Base-by-base conservation (phyloP, 192 early-diverging fungal genomes). In the Umbelopsis vinacea region DNA sequence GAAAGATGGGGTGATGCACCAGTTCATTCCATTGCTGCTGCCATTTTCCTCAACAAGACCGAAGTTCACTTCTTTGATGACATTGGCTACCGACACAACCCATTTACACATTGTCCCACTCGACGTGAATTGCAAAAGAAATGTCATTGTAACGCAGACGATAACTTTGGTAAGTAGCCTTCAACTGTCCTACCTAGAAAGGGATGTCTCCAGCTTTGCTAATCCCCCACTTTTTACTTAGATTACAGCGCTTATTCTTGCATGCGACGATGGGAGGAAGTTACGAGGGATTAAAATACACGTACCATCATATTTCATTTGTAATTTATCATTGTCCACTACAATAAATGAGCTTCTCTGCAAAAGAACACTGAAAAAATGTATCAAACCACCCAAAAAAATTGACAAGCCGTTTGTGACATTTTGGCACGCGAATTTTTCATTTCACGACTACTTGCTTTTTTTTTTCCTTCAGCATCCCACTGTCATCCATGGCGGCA, bases 1-100 rank as follows among this genome's bases (percentile, higher is more conserved):
- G 94, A 93, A 77, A 24, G 89, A 54, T 91, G 89, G 89, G 88
- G 88, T 6, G 89, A 93, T 83, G 92, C 92, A 11, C 92, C 92
- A 35, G 86, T 93, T 4, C 92, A 92, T 74, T 88, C 89, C 2
- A 89, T 93, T 50, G 88, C 83, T 19, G 87, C 82, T n/a, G 86
- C 85, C 6, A 52, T 93, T 52, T 85, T 88, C 68, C 66, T 93
- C 47, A 75, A 87, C 26, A 86, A 89, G 69, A 79, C 81, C 35
- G 84, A 92, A 48, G 88, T 94, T 54, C 90, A 91, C 54, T 93
- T 87, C 72, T 93, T 93, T 75, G 83, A 93, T 71, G 89, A 93
- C 55, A 89, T 93, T 66, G 90, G 87, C 2, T 92, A 92, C 69
- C 73, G 79, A 37, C 93, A 95, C 72, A 79, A 81, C 7, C 85